Evolutionary conservation across 805 yeast genomes (phyloP).

Genomic region (Tetrapisispora iriomotensis): DNA sequence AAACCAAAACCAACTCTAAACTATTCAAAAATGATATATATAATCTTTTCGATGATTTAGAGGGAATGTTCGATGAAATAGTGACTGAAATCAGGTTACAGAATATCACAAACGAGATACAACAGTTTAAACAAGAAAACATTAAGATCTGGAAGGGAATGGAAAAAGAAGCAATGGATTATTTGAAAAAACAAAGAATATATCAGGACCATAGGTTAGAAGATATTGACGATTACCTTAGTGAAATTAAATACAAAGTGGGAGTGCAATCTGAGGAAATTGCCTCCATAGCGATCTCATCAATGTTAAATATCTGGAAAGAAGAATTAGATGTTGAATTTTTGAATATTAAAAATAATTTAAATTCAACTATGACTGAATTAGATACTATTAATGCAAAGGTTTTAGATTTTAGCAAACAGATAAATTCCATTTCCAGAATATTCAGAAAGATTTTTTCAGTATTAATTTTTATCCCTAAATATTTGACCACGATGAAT

Average conservation of each 20-base stretch:
- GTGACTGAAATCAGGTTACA: slow-evolving; percentile 3
- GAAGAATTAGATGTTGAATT: slow-evolving; percentile 9
- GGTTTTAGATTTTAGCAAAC: slow-evolving; percentile 5
- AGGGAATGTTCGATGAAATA: slow-evolving; percentile 5
- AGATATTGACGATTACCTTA: slow-evolving; percentile 1
- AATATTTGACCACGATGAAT: background rate
- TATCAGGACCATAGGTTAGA: background rate
- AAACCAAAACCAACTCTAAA: slow-evolving; percentile 7
- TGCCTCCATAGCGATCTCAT: slow-evolving; percentile 6
- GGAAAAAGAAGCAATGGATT: background rate
- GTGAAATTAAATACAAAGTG: background rate
- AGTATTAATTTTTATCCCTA: background rate
- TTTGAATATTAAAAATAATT: slow-evolving; percentile 6
- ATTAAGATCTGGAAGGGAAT: slow-evolving; percentile 4
- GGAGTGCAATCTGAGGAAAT: slow-evolving; percentile 3
- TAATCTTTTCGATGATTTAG: slow-evolving; percentile 3
- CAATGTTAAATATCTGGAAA: slow-evolving; percentile 11
- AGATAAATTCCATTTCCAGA: background rate
- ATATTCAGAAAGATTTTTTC: background rate
- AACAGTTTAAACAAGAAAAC: slow-evolving; percentile 7
- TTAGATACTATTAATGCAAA: slow-evolving; percentile 9
- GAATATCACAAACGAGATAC: slow-evolving; percentile 1
- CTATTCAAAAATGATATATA: slow-evolving; percentile 4
- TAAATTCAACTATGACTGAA: slow-evolving; percentile 10
- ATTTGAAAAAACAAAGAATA: background rate